Base-by-base conservation (phyloP, 495 filamentous ascomycete genomes). In the Jackrogersella minutella region DNA sequence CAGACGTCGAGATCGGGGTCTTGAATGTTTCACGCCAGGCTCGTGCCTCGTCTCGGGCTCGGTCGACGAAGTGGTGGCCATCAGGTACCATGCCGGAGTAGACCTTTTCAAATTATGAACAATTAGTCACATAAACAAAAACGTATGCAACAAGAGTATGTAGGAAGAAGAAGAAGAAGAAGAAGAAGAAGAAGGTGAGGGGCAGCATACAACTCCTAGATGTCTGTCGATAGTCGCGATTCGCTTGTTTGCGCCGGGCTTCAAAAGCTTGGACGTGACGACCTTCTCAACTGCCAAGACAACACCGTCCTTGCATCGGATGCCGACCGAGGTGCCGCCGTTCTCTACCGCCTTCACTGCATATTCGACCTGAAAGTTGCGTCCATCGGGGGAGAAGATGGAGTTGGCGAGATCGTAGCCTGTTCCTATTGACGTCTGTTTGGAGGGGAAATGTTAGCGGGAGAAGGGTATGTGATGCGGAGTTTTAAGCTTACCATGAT, bases 281-380 rank as follows among this genome's bases (percentile, higher is more conserved):
- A 98, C 88, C 82, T 99, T 99, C 84, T 99, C 95, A 49, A 96
- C 90, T 36, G 96, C 95, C 60, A 99, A 85, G 56, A 99, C 92
- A 39, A 99, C 92, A 66, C 95, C 95, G 79, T 98, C 92, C 78
- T 96, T 96, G 84, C 94, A 97, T 73, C 93, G 85, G 78, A 99
- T 96, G 68, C 95, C 95, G 81, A 99, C 87, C 50, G 92, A 93
- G 24, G 95, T 99, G 73, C 95, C 94, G 62, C 96, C 95, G 74
- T 97, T 98, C 82, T 99, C 95, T 50, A 99, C 95, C 62, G 95
- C 95, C 84, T 99, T 99, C 58, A 95, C 88, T 60, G 95, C 95
- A 80, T 99, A 99, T 84, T 99, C 95, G 76, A 98, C 95, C 80
- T 99, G 95, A 78, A 99, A 99, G 80, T 99, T 99, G 68, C 95